phyloP scores from a whole-genome alignment of 1,284 basidiomycete genomes.

The Athelia psychrophila region DNA sequence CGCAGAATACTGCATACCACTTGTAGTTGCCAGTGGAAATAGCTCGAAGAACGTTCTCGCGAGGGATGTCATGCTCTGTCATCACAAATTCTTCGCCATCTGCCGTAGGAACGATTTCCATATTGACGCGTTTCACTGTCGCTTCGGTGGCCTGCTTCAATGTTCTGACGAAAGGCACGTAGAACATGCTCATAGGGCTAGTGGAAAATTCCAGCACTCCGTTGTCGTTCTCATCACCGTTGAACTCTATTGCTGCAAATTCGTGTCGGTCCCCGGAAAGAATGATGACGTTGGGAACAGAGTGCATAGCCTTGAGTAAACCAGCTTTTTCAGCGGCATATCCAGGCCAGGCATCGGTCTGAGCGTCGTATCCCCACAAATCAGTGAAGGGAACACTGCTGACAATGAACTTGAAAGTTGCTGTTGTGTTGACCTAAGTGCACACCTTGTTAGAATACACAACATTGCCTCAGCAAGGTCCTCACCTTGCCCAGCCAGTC shows the following conservation, averaged over 20 bases:
- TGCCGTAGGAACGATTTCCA: slow-evolving; percentile 15
- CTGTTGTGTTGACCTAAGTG: slow-evolving; percentile 64
- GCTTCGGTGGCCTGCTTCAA: slow-evolving; percentile 41
- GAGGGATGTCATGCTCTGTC: slow-evolving; percentile 41
- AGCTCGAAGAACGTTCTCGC: slow-evolving; percentile 67
- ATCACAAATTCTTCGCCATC: slow-evolving; percentile 19
- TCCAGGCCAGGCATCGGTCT: slow-evolving; percentile 70
- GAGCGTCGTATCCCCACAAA: slow-evolving; percentile 71
- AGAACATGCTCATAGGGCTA: slow-evolving; percentile 74
- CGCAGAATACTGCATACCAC: slow-evolving; percentile 39
- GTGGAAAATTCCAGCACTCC: slow-evolving; percentile 53
- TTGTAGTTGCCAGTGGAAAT: slow-evolving; percentile 61
- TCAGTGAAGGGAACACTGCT: slow-evolving; percentile 78
- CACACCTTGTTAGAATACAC: not conserved
- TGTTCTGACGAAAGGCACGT: slow-evolving; percentile 58
- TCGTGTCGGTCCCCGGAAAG: slow-evolving; percentile 78
- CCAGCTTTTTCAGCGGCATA: slow-evolving; percentile 62
- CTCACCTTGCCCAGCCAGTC: slow-evolving; percentile 62
- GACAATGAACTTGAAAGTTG: slow-evolving; percentile 81
- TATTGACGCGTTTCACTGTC: slow-evolving; percentile 31
- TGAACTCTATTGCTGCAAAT: slow-evolving; percentile 72
- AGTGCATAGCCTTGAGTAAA: slow-evolving; percentile 55
- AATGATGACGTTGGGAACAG: slow-evolving; percentile 72
- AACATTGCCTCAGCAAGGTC: slow-evolving; percentile 1
- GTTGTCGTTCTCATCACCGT: slow-evolving; percentile 37